Evolutionary conservation across 441 rosid genomes (phyloP), one percentile per base, ranked within the genome.

Genomic region (Pelargonium fulgidum): DNA sequence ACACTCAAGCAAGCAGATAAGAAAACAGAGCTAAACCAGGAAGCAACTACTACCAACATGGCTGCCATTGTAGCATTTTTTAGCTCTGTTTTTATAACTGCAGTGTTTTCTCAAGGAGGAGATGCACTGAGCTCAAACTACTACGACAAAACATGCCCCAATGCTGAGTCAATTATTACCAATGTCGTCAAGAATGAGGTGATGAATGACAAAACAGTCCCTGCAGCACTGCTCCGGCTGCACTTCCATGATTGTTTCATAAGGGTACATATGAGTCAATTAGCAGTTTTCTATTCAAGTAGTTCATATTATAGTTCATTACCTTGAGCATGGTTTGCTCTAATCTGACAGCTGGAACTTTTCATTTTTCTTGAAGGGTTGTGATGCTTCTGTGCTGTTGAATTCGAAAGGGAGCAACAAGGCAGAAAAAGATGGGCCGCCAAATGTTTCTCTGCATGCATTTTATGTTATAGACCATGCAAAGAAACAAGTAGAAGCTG

Each of bases 381-480:
- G 93, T 29, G 93, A 87, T 74, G 90, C 70, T n/a, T 87, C 86
- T 0, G 82, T 87, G 69, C 79, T 86, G 62, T 45, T 88, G 62
- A 73, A 80, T 52, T 81, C 87, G 1, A 80, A 73, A 17, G 85
- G 79, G 22, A n/a, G n/a, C n/a, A 73, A 68, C 17, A 81, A 69
- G 63, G 90, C 90, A 3, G 87, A 88, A 45, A 88, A 88, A 66
- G 86, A 83, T 64, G 90, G 81, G 6, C 89, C 93, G 26, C 85
- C 89, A 3, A 86, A 88, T 50, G 68, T 76, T 44, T 88, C 93
- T 5, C 67, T 86, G 77, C 90, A 82, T 69, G 87, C 85, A 39
- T 84, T 86, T 65, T 84, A 74, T 72, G 90, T 83, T 16, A 86
- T 86, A 67, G 89, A 86, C 66, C 65, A 63, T 22, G 90, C 93